Evolutionary conservation across 192 early-diverging fungal species (phyloP).

Genomic region (Funneliformis geosporum): DNA sequence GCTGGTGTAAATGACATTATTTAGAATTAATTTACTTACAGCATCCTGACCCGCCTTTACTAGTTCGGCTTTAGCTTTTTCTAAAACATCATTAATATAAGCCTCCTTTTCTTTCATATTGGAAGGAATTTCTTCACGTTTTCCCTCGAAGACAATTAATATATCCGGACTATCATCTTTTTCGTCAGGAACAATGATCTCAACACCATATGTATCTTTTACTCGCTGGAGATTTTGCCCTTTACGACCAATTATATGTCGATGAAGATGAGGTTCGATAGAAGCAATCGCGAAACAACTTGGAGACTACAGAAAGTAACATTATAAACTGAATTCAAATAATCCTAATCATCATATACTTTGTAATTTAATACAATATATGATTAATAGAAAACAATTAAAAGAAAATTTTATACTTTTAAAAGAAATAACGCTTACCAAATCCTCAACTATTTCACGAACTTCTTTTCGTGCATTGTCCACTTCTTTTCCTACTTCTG

Average conservation of each 20-base stretch:
- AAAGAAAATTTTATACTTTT: background rate
- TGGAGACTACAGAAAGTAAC: slow-evolving; percentile 40
- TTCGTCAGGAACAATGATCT: slow-evolving; percentile 77
- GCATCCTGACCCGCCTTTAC: slow-evolving; percentile 59
- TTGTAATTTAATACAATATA: background rate
- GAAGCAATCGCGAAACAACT: slow-evolving; percentile 65
- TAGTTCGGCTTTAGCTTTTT: slow-evolving; percentile 68
- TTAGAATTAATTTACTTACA: slow-evolving; percentile 30
- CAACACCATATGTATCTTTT: slow-evolving; percentile 65
- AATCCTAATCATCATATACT: background rate
- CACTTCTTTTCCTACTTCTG: slow-evolving; percentile 54
- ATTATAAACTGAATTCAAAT: slow-evolving; percentile 9
- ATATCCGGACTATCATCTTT: slow-evolving; percentile 70
- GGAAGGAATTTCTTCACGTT: slow-evolving; percentile 38
- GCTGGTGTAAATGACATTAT: background rate
- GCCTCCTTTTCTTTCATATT: slow-evolving; percentile 43
- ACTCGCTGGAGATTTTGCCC: slow-evolving; percentile 66
- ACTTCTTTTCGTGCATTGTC: slow-evolving; percentile 67
- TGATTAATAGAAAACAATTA: slow-evolving; percentile 1
- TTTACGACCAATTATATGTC: slow-evolving; percentile 64
- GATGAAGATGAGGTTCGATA: slow-evolving; percentile 78
- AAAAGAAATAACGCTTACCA: slow-evolving; percentile 47
- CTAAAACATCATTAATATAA: slow-evolving; percentile 50
- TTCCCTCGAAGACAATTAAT: slow-evolving; percentile 76
- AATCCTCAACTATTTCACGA: slow-evolving; percentile 53